phyloP scores from a whole-genome alignment of 2,329 filamentous ascomycete species.

The Colletotrichum lentis region DNA sequence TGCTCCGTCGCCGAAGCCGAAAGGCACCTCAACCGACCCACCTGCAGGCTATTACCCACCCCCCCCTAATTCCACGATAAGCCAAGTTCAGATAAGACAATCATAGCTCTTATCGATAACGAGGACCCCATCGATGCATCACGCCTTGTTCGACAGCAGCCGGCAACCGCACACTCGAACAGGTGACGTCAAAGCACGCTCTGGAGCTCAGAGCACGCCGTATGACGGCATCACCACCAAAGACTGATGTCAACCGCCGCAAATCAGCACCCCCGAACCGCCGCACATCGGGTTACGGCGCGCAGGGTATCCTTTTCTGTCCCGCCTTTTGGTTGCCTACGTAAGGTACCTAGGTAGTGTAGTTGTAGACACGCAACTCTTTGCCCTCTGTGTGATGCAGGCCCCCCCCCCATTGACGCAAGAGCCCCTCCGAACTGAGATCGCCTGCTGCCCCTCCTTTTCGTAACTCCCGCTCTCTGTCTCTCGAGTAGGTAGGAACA shows the following conservation, averaged over 20 bases:
- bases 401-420: slow-evolving; percentile 28
- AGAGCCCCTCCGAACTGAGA: slow-evolving; percentile 21
- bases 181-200: slow-evolving; percentile 32
- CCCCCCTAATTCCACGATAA: not conserved
- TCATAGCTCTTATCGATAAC: slow-evolving; percentile 10
- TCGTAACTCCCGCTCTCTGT: not conserved
- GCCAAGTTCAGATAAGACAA: slow-evolving; percentile 5
- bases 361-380: not conserved
- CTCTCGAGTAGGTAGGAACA: not conserved
- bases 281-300: not conserved
- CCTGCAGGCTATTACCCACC: no score
- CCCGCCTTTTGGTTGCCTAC: slow-evolving; percentile 12
- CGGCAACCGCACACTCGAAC: not conserved
- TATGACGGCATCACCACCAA: slow-evolving; percentile 36
- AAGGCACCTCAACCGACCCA: no score
- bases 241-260: slow-evolving; percentile 36
- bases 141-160: slow-evolving; percentile 1
- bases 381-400: not conserved
- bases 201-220: slow-evolving; percentile 13
- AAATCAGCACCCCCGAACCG: slow-evolving; percentile 15
- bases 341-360: no score
- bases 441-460: slow-evolving; percentile 4
- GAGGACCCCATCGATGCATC: not conserved
- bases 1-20: no score
- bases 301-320: not conserved